phyloP scores from a whole-genome alignment of 2,329 filamentous ascomycete species.

The Penicillium sp. region DNA sequence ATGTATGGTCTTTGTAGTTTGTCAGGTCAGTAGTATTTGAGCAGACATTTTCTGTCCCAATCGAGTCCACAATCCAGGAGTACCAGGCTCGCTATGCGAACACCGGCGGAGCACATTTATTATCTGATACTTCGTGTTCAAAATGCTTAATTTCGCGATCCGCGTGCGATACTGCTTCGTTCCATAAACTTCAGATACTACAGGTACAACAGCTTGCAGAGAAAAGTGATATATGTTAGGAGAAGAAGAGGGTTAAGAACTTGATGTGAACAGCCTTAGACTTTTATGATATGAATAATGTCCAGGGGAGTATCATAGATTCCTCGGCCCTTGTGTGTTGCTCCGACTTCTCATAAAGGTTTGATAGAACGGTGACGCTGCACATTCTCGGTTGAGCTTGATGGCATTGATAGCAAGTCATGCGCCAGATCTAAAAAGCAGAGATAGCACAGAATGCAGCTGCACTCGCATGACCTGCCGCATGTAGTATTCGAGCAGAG shows the following conservation, averaged over 20 bases:
- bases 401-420: too few species aligned
- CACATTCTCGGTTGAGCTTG: neutral
- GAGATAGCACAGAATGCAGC: too few species aligned
- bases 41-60: neutral
- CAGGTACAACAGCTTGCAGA: neutral
- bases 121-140: neutral
- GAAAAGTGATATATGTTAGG: neutral
- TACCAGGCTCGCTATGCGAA: neutral
- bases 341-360: neutral
- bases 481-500: too few species aligned
- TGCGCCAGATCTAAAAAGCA: too few species aligned
- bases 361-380: too few species aligned
- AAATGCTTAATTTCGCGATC: too few species aligned
- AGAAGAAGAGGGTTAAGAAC: neutral
- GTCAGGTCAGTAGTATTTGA: neutral
- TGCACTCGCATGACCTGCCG: too few species aligned
- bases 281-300: neutral
- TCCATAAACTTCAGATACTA: neutral
- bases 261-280: too few species aligned
- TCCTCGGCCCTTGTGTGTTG: neutral
- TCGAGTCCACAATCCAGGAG: neutral
- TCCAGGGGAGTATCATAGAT: neutral
- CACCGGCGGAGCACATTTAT: neutral
- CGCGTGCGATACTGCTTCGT: neutral
- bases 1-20: neutral